Evolutionary conservation across 345 rosid species (phyloP).

Genomic region (Melaleuca quinquenervia): DNA sequence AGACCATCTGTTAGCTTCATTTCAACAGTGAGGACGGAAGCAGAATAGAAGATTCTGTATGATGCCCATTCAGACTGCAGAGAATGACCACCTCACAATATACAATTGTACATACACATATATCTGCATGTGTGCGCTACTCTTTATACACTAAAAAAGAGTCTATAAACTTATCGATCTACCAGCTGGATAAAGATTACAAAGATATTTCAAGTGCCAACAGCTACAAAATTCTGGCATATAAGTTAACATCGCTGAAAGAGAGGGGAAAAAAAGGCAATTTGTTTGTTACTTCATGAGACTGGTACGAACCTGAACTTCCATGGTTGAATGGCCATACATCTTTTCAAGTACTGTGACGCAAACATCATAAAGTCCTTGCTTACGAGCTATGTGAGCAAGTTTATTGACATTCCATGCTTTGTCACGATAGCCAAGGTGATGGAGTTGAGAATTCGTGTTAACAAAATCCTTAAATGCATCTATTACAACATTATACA

Average conservation of each 20-base stretch:
- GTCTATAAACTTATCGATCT: neutral
- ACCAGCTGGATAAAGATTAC: neutral
- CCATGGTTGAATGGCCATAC: constrained; percentile 98
- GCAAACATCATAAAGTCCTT: constrained; percentile 94
- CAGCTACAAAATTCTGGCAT: neutral
- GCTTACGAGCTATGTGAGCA: constrained; percentile 92
- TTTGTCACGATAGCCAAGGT: constrained; percentile 96
- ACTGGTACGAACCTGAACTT: constrained; percentile 69
- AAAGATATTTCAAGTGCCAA: neutral
- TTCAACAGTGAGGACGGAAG: neutral
- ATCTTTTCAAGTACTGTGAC: constrained; percentile 87
- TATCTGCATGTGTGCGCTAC: neutral
- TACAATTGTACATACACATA: neutral
- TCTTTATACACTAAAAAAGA: neutral
- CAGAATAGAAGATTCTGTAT: neutral
- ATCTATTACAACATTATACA: constrained; percentile 85
- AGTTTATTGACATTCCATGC: constrained; percentile 99
- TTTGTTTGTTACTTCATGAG: neutral
- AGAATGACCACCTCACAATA: neutral
- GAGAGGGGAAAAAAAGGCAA: neutral
- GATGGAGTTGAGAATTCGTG: constrained; percentile 79
- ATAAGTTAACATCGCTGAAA: neutral
- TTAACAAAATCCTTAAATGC: constrained; percentile 78
- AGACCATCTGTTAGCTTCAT: neutral
- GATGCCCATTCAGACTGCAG: neutral